phyloP scores from a whole-genome alignment of 805 yeast genomes.

The Pichia nakasei region DNA sequence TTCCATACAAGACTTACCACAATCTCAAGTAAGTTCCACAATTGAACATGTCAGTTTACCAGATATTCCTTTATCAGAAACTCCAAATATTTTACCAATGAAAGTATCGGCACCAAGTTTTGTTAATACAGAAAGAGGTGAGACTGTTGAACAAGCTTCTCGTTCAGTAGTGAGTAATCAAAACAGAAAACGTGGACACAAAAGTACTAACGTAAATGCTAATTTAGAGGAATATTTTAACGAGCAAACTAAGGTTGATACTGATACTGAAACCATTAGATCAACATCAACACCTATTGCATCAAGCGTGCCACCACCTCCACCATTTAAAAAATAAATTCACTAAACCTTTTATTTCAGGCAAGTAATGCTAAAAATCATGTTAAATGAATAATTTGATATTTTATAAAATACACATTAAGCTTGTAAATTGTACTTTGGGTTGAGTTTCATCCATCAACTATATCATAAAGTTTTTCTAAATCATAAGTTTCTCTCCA shows the following conservation, averaged over 20 bases:
- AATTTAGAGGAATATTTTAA: conserved; percentile 33
- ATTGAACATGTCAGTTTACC: not conserved
- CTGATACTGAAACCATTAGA: conserved; percentile 26
- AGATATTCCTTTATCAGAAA: conserved; percentile 1
- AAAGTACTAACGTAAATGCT: conserved; percentile 6
- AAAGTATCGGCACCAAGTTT: conserved; percentile 6
- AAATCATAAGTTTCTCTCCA: conserved; percentile 60
- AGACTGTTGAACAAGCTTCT: conserved; percentile 7
- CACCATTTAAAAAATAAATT: conserved; percentile 2
- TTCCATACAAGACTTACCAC: conserved; percentile 14
- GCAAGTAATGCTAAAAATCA: too few species aligned
- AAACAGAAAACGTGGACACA: conserved; percentile 3
- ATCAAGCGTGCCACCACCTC: conserved; percentile 8
- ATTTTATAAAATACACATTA: too few species aligned
- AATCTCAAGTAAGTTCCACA: not conserved
- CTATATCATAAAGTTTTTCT: conserved; percentile 44
- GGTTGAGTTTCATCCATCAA: conserved; percentile 21
- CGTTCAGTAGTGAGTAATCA: conserved; percentile 1
- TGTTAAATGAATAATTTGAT: too few species aligned
- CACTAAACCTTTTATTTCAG: too few species aligned
- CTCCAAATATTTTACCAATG: conserved; percentile 6
- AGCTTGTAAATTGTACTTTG: too few species aligned
- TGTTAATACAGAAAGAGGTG: not conserved
- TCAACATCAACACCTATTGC: not conserved
- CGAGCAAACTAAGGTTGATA: conserved; percentile 34